phyloP scores from a whole-genome alignment of 768 basidiomycete genomes.

The Chlorophyllum brunneum region DNA sequence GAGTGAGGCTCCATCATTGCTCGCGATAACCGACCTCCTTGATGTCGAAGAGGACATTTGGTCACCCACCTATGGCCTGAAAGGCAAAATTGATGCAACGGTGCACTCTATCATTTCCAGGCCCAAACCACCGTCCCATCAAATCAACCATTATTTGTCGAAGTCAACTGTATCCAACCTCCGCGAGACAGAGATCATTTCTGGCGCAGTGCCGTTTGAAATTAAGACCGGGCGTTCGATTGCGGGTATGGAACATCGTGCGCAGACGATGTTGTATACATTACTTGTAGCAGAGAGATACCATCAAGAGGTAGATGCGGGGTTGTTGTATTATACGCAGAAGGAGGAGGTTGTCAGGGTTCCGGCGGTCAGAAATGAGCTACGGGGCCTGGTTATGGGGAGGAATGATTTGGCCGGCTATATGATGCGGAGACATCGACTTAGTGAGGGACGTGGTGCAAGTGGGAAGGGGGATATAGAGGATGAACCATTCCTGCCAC shows the following conservation, averaged over 20 bases:
- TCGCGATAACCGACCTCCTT: constrained; percentile 73
- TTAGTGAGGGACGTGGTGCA: constrained; percentile 12
- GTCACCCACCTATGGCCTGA: constrained; percentile 92
- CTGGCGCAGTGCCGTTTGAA: constrained; percentile 75
- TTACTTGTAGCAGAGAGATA: constrained; percentile 90
- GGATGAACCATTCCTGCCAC: constrained; percentile 64
- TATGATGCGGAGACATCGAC: constrained; percentile 37
- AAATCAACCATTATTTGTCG: constrained; percentile 18
- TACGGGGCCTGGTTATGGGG: constrained; percentile 75
- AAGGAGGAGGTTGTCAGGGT: constrained; percentile 80
- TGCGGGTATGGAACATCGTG: constrained; percentile 86
- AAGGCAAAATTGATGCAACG: constrained; percentile 93
- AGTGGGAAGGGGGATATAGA: constrained; percentile 16
- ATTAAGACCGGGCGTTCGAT: constrained; percentile 89
- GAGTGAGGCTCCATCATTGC: constrained; percentile 43
- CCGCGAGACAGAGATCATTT: constrained; percentile 17
- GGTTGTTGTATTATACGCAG: constrained; percentile 93
- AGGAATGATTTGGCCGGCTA: constrained; percentile 85
- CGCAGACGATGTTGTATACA: constrained; percentile 97
- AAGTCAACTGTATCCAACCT: not conserved
- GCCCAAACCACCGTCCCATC: not conserved
- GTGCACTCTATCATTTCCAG: constrained; percentile 34
- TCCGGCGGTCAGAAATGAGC: constrained; percentile 73
- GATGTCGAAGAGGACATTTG: constrained; percentile 98
- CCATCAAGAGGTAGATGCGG: constrained; percentile 71